Evolutionary conservation across 106 monocot genomes (phyloP), one percentile per base, ranked within the genome.

Genomic region (Hemerocallis citrina): DNA sequence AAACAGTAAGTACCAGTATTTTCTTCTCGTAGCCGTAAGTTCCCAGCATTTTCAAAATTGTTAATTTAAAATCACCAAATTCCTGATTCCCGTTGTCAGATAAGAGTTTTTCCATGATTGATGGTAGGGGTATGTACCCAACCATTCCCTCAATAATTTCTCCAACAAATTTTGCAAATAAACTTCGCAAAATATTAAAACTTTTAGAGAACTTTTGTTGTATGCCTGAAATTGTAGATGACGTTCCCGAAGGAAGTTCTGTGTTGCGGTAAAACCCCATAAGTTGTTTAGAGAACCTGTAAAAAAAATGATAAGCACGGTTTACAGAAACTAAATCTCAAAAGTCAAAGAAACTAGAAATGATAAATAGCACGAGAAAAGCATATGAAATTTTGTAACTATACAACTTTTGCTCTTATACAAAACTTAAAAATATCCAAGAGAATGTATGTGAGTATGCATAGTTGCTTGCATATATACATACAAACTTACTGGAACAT

Each of bases 91-190:
- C 81, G 64, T 92, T 92, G 63, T 98, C 92, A 64, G 72, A 73
- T 39, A 98, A 84, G 28, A 98, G 77, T 56, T 98, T 98, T 64
- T 61, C 69, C 88, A 92, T 98, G 44, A 98, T 75, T 75, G 59
- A 69, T 55, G 90, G 82, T 32, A 98, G 68, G 27, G 84, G 84
- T 65, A 92, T 46, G 73, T 81, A 82, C 52, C 92, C 91, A 59
- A 79, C 71, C 95, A 96, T 96, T 61, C 79, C 84, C 62, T 90
- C 95, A 65, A 96, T 83, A 63, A 96, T 75, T 67, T 96, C 90
- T 45, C 81, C 80, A 46, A 90, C 62, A 61, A 90, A 87, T 48
- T 86, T 75, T 9, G 90, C 79, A 58, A 90, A 90, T 17, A 90
- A 30, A 44, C 65, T 75, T 43, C 86, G 69, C 71, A 96, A 70